Evolutionary conservation across 1,139 yeast species (phyloP), one percentile per base, ranked within the genome.

Genomic region (Candida frijolesensis): DNA sequence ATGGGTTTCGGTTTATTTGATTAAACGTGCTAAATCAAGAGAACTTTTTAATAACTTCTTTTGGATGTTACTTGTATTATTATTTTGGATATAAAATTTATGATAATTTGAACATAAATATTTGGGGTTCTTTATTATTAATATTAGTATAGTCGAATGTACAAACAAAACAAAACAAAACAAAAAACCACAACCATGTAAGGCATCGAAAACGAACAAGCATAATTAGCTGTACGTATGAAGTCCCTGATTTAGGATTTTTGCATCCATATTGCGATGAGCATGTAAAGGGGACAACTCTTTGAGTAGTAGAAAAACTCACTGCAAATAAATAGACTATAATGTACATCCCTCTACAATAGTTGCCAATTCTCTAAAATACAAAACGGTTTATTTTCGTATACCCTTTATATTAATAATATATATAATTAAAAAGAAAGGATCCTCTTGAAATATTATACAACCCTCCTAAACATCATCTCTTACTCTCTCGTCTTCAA

Each of bases 1-100:
- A 85, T 85, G 91, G 91, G 90, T 65, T 84, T 85, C 86, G 91
- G 91, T 79, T 83, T 85, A 76, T 85, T 85, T 80, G 91, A 86
- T 79, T 86, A 85, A 75, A 64, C 62, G 46, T 50, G 44, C 47
- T 29, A 19, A 38, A 22, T 38, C 30, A 22, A 22, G 30, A 38
- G 42, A 38, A 18, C 10, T 42, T 32, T 32, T 42, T 32, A 19
- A 22, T 22, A 42, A 30, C 45, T 32, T 32, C 35, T 42, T 33
- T 32, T 32, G 22, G 37, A 37, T 35, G 32, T 43, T 19, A 30
- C 39, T 51, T 44, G 46, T 44, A 44, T 44, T 44, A 44, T 44
- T 44, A 44, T 34, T 43, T 34, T 34, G 42, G 42, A 38, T 37
- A 27, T 35, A 10, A 22, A n/a, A 30, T 42, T 32, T 42, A 19